Conservation (phyloP, 768 basidiomycete species). For the Russula virescens region DNA sequence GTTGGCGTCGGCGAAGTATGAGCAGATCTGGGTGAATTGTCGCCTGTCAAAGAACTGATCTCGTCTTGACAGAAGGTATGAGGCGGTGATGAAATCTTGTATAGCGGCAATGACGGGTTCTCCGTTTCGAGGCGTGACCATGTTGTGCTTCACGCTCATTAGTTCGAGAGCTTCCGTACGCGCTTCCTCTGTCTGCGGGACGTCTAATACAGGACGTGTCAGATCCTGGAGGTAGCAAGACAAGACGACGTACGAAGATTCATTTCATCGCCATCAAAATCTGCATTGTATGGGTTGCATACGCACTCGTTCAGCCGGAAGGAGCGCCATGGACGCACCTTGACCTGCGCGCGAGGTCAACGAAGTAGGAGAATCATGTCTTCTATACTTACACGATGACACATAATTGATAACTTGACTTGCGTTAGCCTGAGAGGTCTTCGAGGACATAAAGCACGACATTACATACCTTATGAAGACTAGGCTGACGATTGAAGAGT, state of each 20-base stretch:
- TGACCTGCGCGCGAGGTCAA: conserved; percentile 44
- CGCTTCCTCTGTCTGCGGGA: conserved; percentile 98
- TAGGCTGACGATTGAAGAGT: conserved; percentile 97
- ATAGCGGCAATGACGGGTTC: conserved; percentile 99
- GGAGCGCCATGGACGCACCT: conserved; percentile 94
- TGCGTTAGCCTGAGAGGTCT: background rate
- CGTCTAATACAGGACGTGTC: conserved; percentile 49
- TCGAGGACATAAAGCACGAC: conserved; percentile 1
- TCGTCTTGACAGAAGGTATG: conserved; percentile 88
- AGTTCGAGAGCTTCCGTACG: conserved; percentile 94
- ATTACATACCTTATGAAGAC: conserved; percentile 78
- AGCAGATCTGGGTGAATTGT: conserved; percentile 95
- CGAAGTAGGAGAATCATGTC: background rate
- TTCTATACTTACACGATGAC: conserved; percentile 65
- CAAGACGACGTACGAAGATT: conserved; percentile 72
- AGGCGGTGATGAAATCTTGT: conserved; percentile 99
- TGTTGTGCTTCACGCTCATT: conserved; percentile 95
- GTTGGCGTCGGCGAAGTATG: conserved; percentile 87
- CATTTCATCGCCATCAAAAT: conserved; percentile 99
- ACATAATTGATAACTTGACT: conserved; percentile 93
- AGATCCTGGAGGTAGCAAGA: background rate
- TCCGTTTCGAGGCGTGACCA: conserved; percentile 96
- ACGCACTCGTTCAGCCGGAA: conserved; percentile 99
- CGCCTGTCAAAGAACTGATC: conserved; percentile 91
- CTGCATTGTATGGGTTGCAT: conserved; percentile 97